Conservation (phyloP, 306 rosid species). For the Acacia confusa region DNA sequence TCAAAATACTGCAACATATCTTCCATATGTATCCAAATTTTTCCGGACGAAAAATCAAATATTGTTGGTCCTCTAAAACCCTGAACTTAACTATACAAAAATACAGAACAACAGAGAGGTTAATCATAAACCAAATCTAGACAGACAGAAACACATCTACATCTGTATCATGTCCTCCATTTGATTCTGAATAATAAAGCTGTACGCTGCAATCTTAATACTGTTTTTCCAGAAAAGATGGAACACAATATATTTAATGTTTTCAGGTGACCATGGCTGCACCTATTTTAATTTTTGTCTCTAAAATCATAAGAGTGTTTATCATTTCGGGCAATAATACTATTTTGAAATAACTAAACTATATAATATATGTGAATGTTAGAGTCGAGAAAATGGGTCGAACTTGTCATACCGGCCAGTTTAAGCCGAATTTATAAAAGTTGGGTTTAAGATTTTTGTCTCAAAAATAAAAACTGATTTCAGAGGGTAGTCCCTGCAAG, state of each 20-base stretch:
- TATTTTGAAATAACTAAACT: too few species aligned
- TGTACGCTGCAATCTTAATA: slow-evolving; percentile 14
- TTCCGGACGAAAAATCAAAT: background rate
- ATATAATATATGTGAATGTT: too few species aligned
- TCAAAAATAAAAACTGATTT: too few species aligned
- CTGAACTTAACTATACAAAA: background rate
- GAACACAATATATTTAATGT: background rate
- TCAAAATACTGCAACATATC: background rate
- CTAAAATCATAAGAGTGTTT: background rate
- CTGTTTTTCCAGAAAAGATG: slow-evolving; percentile 3
- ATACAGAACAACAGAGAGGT: background rate
- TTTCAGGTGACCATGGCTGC: slow-evolving; percentile 13
- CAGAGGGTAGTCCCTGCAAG: too few species aligned
- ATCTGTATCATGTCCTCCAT: background rate
- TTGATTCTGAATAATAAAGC: background rate
- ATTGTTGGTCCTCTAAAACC: background rate
- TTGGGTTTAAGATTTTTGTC: too few species aligned
- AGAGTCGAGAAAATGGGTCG: too few species aligned
- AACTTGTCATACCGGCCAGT: too few species aligned
- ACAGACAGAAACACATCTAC: background rate
- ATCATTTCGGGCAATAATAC: background rate
- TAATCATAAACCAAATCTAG: background rate
- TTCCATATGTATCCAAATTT: background rate
- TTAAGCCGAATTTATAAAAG: too few species aligned
- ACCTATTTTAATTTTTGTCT: background rate